Percentiles rank a stretch among this genome's conserved stretches.
Conservation (phyloP, 768 basidiomycete species). For the Tulasnella sp. region DNA sequence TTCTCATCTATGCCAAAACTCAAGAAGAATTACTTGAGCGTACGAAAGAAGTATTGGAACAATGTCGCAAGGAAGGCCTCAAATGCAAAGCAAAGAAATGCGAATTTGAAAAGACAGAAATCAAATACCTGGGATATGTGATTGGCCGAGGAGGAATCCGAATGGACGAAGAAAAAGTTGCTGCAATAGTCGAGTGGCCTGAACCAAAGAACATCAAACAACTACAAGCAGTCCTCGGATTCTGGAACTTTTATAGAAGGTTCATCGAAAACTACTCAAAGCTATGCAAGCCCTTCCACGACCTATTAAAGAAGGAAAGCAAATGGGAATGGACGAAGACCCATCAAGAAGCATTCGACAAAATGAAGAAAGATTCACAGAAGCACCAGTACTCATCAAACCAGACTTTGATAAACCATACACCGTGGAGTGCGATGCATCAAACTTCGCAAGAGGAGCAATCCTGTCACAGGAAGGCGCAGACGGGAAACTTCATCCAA, state of each 20-base stretch:
- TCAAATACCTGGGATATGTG: too few relatives aligned
- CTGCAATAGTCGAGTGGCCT: too few relatives aligned
- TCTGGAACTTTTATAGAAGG: slow-evolving; percentile 37
- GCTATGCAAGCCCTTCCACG: neutral
- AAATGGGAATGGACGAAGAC: neutral
- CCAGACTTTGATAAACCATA: too few relatives aligned
- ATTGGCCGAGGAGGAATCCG: neutral
- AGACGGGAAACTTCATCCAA: neutral
- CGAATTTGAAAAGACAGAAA: too few relatives aligned
- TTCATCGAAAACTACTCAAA: slow-evolving; percentile 35
- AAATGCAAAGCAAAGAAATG: too few relatives aligned
- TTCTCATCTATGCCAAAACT: too few relatives aligned
- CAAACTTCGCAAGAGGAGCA: neutral
- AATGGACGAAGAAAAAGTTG: slow-evolving; percentile 35
- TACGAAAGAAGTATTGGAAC: too few relatives aligned
- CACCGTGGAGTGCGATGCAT: neutral
- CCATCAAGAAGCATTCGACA: slow-evolving; percentile 2
- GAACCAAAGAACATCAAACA: too few relatives aligned
- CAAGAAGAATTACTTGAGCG: too few relatives aligned
- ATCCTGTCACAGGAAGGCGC: slow-evolving; percentile 2
- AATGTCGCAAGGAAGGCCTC: too few relatives aligned
- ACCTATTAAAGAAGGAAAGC: neutral
- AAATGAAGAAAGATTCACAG: neutral
- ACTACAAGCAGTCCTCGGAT: slow-evolving; percentile 36
- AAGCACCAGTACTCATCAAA: too few relatives aligned